phyloP scores from a whole-genome alignment of 2,329 filamentous ascomycete species.

The Nemania abortiva region DNA sequence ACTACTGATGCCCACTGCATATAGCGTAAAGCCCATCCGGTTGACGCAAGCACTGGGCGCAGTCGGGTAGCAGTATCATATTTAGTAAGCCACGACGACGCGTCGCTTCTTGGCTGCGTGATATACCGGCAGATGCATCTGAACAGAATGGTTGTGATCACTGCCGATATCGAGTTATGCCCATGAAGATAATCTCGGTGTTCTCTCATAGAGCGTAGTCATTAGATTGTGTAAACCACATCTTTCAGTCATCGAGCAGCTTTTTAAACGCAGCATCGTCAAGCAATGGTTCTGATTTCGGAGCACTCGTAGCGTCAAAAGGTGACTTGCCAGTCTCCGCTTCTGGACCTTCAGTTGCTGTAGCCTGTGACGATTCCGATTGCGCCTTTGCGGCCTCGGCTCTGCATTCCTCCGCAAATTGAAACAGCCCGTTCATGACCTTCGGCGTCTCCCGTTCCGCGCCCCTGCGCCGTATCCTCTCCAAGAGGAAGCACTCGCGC shows the following conservation, averaged over 20 bases:
- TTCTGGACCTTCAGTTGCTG: not conserved
- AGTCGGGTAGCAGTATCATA: conserved; percentile 6
- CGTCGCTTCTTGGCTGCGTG: not conserved
- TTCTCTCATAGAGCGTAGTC: not conserved
- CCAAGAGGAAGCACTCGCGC: conserved; percentile 40
- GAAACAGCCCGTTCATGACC: conserved; percentile 47
- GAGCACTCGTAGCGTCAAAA: not conserved
- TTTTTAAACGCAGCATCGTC: conserved; percentile 23
- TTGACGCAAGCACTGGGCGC: conserved; percentile 34
- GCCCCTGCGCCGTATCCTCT: conserved; percentile 43
- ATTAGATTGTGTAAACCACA: not conserved
- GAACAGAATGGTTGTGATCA: not conserved
- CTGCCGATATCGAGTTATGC: not conserved
- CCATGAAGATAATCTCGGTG: not conserved
- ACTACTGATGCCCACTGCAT: conserved; percentile 19
- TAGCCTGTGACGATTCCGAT: not conserved
- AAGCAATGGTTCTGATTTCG: conserved; percentile 3
- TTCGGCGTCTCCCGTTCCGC: conserved; percentile 40
- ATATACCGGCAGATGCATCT: not conserved
- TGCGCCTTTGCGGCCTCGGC: not conserved
- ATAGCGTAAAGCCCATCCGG: not conserved
- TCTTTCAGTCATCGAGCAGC: conserved; percentile 18
- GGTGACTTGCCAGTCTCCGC: not conserved
- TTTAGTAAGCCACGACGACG: not conserved
- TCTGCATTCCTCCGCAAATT: conserved; percentile 40